phyloP scores from a whole-genome alignment of 2,329 filamentous ascomycete species.

The Colletotrichum lupini region DNA sequence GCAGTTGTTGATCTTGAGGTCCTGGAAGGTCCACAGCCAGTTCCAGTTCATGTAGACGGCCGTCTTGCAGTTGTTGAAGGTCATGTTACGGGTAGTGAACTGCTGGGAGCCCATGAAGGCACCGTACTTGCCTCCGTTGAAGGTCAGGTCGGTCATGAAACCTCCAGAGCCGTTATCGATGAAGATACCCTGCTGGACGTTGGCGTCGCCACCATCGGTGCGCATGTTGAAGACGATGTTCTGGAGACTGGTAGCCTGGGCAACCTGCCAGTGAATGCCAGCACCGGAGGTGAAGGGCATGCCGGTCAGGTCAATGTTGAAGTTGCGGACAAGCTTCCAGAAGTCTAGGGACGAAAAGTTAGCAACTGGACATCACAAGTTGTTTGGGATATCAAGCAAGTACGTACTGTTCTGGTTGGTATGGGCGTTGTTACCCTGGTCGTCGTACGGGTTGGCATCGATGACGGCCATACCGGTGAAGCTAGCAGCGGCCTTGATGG shows the following conservation, averaged over 20 bases:
- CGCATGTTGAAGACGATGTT: slow-evolving; percentile 87
- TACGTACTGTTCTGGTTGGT: slow-evolving; percentile 72
- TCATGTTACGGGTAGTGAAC: slow-evolving; percentile 85
- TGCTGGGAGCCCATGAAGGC: slow-evolving; percentile 88
- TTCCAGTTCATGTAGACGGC: slow-evolving; percentile 93
- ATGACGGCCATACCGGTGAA: slow-evolving; percentile 91
- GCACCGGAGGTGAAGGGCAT: slow-evolving; percentile 71
- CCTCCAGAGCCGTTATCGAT: slow-evolving; percentile 89
- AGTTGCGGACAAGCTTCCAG: slow-evolving; percentile 85
- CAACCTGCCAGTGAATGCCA: slow-evolving; percentile 87
- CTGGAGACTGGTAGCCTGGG: slow-evolving; percentile 83
- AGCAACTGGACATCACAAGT: neutral
- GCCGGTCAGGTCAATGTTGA: slow-evolving; percentile 79
- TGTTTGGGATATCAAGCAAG: no score
- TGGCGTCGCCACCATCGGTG: slow-evolving; percentile 70
- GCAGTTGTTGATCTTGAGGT: slow-evolving; percentile 78
- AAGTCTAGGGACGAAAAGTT: slow-evolving; percentile 65
- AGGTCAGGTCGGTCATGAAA: slow-evolving; percentile 84
- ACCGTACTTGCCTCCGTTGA: slow-evolving; percentile 84
- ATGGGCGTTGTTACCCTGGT: slow-evolving; percentile 77
- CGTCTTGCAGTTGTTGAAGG: slow-evolving; percentile 83
- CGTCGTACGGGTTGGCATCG: slow-evolving; percentile 85
- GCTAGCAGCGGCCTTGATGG: slow-evolving; percentile 76
- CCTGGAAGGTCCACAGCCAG: slow-evolving; percentile 88
- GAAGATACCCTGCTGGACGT: slow-evolving; percentile 81